phyloP scores from a whole-genome alignment of 2,329 filamentous ascomycete genomes.

The Lasiodiplodia citricola region DNA sequence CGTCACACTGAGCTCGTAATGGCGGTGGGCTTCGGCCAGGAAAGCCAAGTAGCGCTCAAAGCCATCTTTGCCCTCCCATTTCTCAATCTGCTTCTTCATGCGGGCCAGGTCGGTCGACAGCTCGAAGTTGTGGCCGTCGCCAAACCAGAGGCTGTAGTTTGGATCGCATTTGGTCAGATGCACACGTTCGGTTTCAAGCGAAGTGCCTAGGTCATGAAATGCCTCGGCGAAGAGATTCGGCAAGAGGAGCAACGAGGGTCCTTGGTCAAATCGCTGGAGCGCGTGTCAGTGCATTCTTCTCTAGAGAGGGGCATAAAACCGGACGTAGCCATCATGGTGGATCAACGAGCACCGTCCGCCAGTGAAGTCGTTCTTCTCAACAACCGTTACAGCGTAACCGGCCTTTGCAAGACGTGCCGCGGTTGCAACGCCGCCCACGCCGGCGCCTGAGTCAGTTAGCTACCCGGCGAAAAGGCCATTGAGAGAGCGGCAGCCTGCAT shows the following conservation, averaged over 20 bases:
- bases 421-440: conserved; percentile 73
- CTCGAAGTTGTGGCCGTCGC: conserved; percentile 68
- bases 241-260: conserved; percentile 74
- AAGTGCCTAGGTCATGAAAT: conserved; percentile 71
- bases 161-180: conserved; percentile 73
- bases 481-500: not conserved
- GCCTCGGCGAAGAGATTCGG: conserved; percentile 73
- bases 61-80: conserved; percentile 73
- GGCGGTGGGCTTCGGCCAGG: conserved; percentile 68
- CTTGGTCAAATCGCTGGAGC: conserved; percentile 71
- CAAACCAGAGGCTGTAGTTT: conserved; percentile 77
- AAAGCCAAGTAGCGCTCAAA: conserved; percentile 72
- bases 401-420: conserved; percentile 74
- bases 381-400: conserved; percentile 72
- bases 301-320: conserved; percentile 19
- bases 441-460: conserved; percentile 59
- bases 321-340: conserved; percentile 62
- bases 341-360: conserved; percentile 75
- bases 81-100: conserved; percentile 75
- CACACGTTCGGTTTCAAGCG: conserved; percentile 68
- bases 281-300: not conserved
- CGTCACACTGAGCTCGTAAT: conserved; percentile 71
- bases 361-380: conserved; percentile 78
- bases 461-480: conserved; percentile 13
- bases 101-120: conserved; percentile 70